Conservation (phyloP, 805 yeast species). For the Wickerhamiella sorbophila region DNA sequence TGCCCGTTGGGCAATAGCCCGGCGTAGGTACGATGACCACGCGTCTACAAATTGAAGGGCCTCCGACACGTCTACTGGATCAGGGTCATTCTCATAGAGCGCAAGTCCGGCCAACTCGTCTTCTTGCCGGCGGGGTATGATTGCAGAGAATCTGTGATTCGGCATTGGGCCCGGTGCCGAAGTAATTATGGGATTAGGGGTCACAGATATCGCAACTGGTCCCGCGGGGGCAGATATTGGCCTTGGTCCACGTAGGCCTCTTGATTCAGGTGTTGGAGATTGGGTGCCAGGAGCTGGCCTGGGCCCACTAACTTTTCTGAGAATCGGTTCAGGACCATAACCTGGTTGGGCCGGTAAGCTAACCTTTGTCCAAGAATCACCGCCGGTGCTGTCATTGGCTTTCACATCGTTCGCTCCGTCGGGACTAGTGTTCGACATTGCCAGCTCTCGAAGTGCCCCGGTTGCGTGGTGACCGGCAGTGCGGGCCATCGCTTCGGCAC, state of each 20-base stretch:
- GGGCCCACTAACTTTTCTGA: not conserved
- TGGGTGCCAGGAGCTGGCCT: not conserved
- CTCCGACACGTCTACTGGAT: slow-evolving; percentile 16
- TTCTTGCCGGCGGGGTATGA: slow-evolving; percentile 14
- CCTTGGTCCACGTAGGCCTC: not conserved
- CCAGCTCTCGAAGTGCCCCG: not conserved
- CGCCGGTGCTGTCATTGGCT: not conserved
- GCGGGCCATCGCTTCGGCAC: slow-evolving; percentile 1
- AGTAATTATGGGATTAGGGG: not conserved
- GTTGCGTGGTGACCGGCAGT: not conserved
- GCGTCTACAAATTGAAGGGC: slow-evolving; percentile 21
- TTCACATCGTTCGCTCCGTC: not conserved
- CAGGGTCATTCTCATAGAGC: not conserved
- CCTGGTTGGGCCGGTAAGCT: not conserved
- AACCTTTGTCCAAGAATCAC: not conserved
- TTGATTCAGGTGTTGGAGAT: not conserved
- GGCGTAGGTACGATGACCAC: slow-evolving; percentile 22
- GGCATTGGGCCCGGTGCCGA: not conserved
- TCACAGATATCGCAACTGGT: not conserved
- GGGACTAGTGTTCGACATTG: not conserved
- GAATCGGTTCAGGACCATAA: not conserved
- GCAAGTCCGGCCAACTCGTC: slow-evolving; percentile 7
- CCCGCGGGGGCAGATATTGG: not conserved
- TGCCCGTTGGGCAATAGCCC: slow-evolving; percentile 23
- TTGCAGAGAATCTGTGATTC: slow-evolving; percentile 7